These are phyloP conservation scores for Barbarea vulgaris DNA, from an alignment of 345 rosid genomes.

Conservation along the genomic window DNA sequence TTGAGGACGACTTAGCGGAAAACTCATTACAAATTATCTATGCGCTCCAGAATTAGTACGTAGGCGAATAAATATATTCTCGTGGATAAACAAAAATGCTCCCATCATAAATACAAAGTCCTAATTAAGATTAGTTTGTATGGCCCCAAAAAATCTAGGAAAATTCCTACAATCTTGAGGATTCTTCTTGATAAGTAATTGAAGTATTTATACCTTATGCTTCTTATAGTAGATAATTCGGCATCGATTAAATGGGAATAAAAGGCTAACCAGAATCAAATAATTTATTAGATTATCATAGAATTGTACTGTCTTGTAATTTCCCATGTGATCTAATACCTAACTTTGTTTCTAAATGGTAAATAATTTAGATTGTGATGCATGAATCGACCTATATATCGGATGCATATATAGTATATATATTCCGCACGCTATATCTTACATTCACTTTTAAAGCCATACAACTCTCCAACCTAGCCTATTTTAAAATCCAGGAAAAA, in stretches of 20 bases:
- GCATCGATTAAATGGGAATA: not conserved
- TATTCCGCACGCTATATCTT: slow-evolving; percentile 10
- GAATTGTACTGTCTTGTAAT: not conserved
- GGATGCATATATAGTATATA: not conserved
- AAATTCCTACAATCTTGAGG: not conserved
- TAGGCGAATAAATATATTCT: not conserved
- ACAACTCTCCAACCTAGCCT: slow-evolving; percentile 21
- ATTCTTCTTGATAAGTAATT: slow-evolving; percentile 10
- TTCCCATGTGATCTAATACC: slow-evolving; percentile 16
- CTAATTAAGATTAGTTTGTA: not conserved
- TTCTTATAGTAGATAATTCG: not conserved
- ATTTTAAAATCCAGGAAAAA: slow-evolving; percentile 4
- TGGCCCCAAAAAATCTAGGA: not conserved
- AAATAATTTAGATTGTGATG: slow-evolving; percentile 12
- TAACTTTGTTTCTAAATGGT: slow-evolving; percentile 1
- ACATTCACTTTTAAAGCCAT: slow-evolving; percentile 13
- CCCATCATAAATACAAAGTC: not conserved
- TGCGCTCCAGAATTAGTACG: not conserved
- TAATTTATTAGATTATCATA: not conserved
- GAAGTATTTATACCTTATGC: not conserved
- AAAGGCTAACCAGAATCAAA: not conserved
- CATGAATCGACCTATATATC: not conserved
- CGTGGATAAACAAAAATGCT: not conserved
- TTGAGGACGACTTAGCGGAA: not conserved
- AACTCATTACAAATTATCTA: not conserved